Evolutionary conservation across 345 rosid species (phyloP).

Genomic region (Populus pruinosa): DNA sequence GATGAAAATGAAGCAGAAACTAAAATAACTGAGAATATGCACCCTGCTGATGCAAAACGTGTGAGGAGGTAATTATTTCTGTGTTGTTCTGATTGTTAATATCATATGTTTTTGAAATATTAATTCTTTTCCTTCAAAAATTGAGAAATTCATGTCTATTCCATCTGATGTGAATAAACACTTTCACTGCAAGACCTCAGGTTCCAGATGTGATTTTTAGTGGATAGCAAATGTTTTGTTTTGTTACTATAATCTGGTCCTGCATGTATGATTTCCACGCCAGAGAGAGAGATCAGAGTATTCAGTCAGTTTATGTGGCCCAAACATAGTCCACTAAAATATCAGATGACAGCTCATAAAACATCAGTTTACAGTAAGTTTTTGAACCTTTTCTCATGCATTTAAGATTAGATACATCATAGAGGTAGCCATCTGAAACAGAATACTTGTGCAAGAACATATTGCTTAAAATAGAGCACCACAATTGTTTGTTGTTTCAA

Average conservation of each 20-base stretch:
- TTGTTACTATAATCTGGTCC: neutral
- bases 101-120: neutral
- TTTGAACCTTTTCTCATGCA: neutral
- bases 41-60: slow-evolving; percentile 25
- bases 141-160: neutral
- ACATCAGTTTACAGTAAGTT: neutral
- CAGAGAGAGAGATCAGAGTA: neutral
- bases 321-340: neutral
- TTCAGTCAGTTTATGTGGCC: neutral
- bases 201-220: neutral
- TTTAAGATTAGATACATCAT: neutral
- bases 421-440: neutral
- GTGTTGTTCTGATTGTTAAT: slow-evolving; percentile 8
- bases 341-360: neutral
- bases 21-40: slow-evolving; percentile 36
- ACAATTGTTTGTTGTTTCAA: neutral
- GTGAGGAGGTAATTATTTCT: slow-evolving; percentile 20
- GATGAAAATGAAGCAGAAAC: slow-evolving; percentile 34
- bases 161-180: neutral
- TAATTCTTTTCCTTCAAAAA: neutral
- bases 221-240: neutral
- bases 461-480: neutral
- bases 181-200: neutral
- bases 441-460: neutral
- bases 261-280: neutral